Evolutionary conservation across 2,329 filamentous ascomycete genomes (phyloP).

Genomic region (Beauveria australis): DNA sequence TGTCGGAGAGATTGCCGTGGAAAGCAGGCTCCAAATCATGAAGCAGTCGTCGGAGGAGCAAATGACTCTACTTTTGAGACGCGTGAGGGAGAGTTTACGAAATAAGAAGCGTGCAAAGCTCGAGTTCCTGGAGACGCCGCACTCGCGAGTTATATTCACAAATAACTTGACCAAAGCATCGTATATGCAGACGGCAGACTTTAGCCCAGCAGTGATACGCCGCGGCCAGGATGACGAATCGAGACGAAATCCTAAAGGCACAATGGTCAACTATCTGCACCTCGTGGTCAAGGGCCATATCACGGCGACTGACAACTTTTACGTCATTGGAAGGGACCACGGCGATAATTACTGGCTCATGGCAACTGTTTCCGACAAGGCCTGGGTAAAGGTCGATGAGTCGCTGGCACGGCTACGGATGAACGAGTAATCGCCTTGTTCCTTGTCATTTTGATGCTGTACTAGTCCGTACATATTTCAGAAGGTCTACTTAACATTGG

Average conservation of each 20-base stretch:
- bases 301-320: background rate
- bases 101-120: background rate
- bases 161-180: constrained; percentile 3
- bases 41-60: constrained; percentile 3
- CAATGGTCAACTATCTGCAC: constrained; percentile 5
- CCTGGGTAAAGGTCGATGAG: background rate
- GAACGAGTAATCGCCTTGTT: background rate
- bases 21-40: background rate
- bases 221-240: background rate
- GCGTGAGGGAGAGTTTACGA: background rate
- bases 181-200: background rate
- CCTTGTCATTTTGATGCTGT: background rate
- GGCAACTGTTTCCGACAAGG: constrained; percentile 1
- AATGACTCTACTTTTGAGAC: background rate
- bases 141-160: background rate
- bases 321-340: background rate
- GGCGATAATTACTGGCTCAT: constrained; percentile 4
- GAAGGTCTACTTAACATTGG: too few species aligned
- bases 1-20: background rate
- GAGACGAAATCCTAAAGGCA: background rate
- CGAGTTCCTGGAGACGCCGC: background rate
- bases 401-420: background rate
- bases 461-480: too few species aligned
- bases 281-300: background rate
- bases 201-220: background rate